Evolutionary conservation across 805 yeast species (phyloP), one percentile per base, ranked within the genome.

Genomic region (Lipomyces mesembrius): DNA sequence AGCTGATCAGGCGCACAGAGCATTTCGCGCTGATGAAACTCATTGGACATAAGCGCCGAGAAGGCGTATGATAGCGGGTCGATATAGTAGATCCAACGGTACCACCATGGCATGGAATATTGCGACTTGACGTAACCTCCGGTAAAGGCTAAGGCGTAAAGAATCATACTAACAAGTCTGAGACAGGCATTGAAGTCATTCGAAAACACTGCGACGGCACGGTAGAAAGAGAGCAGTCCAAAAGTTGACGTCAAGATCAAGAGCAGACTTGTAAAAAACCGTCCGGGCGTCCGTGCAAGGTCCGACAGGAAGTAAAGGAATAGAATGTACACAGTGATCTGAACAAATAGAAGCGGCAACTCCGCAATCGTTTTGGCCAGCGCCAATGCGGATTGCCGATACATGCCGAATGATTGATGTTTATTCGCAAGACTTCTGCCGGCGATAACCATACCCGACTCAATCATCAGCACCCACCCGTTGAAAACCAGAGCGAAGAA

Each of bases 311-410:
- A 86, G 75, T 87, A 87, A 65, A 79, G 79, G 14, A 81, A 75
- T 59, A 86, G 73, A 72, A 84, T 83, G 79, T 86, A 86, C 7
- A 78, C 75, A 54, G 84, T 66, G 25, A 82, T 77, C 27, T 81
- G 79, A 14, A 78, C 49, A 22, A 84, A 57, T 73, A 86, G 85
- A 57, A 81, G 74, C 3, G 89, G 89, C 35, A 86, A 69, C 73
- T 88, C 90, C 6, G 88, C 81, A n/a, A 86, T 68, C 65, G 87
- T 82, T 1, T 88, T 83, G 0, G 89, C 87, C 51, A 88, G 72
- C 0, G 91, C 88, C 72, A 87, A 88, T 8, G 91, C 87, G 63
- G 86, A 78, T n/a, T 88, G 88, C 65, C 83, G 87, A 71, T 87
- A 86, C 52, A 86, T 74, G 1, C 88, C 86, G 72, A 82, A 86